Conservation (phyloP, 176 grass and related monocot genomes). For the Hyparrhenia diplandra region DNA sequence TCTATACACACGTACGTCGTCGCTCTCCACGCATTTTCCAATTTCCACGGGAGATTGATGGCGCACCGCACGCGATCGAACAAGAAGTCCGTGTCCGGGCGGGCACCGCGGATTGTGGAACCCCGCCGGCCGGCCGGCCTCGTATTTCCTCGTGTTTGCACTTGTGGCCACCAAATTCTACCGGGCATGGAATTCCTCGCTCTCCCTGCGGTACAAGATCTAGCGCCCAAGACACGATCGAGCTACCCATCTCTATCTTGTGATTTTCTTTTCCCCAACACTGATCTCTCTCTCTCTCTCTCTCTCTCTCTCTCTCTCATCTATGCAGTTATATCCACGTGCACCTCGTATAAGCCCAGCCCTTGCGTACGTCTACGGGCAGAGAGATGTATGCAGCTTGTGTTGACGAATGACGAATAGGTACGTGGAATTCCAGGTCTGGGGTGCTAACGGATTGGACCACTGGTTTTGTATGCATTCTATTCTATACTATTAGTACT, state of each 20-base stretch:
- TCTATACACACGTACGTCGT: too few relatives aligned
- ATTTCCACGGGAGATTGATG: background rate
- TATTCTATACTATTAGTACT: too few relatives aligned
- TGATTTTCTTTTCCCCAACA: too few relatives aligned
- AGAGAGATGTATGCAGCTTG: background rate
- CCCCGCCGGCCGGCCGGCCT: too few relatives aligned
- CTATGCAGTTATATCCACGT: too few relatives aligned
- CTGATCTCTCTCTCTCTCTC: too few relatives aligned
- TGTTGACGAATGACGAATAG: background rate
- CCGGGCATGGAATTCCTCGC: too few relatives aligned
- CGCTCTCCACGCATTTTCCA: background rate
- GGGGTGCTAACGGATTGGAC: conserved; percentile 12
- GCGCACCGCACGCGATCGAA: too few relatives aligned
- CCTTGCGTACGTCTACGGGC: background rate
- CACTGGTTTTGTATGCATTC: background rate
- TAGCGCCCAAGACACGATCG: too few relatives aligned
- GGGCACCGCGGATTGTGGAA: background rate
- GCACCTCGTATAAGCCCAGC: background rate
- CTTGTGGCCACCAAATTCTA: background rate
- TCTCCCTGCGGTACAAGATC: too few relatives aligned
- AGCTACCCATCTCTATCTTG: too few relatives aligned
- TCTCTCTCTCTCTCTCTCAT: background rate
- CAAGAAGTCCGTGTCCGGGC: background rate
- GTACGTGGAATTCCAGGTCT: background rate
- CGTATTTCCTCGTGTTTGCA: background rate